phyloP scores from a whole-genome alignment of 176 grass and related monocot genomes.

The Cenchrus purpureus region DNA sequence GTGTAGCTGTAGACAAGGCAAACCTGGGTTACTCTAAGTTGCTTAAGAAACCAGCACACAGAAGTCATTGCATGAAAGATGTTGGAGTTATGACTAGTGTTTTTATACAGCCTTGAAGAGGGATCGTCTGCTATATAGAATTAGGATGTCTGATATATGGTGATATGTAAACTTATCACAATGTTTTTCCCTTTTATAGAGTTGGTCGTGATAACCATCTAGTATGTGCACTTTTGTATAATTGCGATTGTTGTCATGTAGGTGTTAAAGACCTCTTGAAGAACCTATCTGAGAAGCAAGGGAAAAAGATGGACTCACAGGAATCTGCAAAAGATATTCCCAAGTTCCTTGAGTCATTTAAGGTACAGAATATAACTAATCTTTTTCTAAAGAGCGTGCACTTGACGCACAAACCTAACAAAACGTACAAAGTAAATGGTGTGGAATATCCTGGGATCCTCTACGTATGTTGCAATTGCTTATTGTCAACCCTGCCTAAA shows the following conservation, averaged over 20 bases:
- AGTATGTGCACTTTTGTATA: slow-evolving; percentile 2
- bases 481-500: background rate
- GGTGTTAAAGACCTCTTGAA: slow-evolving; percentile 87
- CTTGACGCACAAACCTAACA: background rate
- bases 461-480: background rate
- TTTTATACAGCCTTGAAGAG: slow-evolving; percentile 6
- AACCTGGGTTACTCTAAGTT: background rate
- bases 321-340: slow-evolving; percentile 96
- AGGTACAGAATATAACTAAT: slow-evolving; percentile 45
- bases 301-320: slow-evolving; percentile 77
- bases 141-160: background rate
- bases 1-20: background rate
- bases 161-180: background rate
- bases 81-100: too few species aligned
- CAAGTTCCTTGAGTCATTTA: slow-evolving; percentile 86
- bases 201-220: background rate
- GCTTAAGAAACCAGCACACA: slow-evolving; percentile 3
- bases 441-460: background rate
- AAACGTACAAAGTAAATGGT: background rate
- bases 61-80: too few species aligned
- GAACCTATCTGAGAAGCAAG: slow-evolving; percentile 96
- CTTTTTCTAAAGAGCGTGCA: slow-evolving; percentile 21
- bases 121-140: background rate
- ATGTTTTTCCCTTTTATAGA: background rate
- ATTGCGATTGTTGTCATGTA: slow-evolving; percentile 43